phyloP scores from a whole-genome alignment of 1,139 yeast genomes.

The Yamadazyma siamensis region DNA sequence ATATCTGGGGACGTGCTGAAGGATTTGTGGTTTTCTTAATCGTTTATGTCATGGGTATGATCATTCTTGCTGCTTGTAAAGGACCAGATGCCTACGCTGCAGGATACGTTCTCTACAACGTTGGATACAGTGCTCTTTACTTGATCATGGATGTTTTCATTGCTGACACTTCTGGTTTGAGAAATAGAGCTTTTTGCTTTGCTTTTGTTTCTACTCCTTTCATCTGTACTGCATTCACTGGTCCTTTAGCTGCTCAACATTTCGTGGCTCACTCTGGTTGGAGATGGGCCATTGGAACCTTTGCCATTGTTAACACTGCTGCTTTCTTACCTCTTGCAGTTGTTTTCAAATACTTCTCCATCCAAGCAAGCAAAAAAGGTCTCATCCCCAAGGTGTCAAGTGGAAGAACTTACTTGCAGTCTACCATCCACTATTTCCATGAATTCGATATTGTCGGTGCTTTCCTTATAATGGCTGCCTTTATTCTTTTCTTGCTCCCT shows the following conservation, averaged over 20 bases:
- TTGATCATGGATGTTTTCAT: constrained; percentile 6
- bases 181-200: constrained; percentile 15
- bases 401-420: constrained; percentile 5
- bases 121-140: constrained; percentile 4
- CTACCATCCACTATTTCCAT: constrained; percentile 4
- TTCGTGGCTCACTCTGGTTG: constrained; percentile 3
- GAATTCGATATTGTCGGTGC: constrained; percentile 6
- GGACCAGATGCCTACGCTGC: constrained; percentile 7
- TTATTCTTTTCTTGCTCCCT: constrained; percentile 6
- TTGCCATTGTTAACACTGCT: constrained; percentile 5
- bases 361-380: constrained; percentile 4
- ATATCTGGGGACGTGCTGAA: constrained; percentile 37
- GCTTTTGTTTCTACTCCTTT: constrained; percentile 21
- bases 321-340: constrained; percentile 3
- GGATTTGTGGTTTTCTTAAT: constrained; percentile 10
- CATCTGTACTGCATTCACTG: constrained; percentile 8
- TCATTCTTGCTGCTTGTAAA: constrained; percentile 4
- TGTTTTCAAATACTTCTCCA: constrained; percentile 4
- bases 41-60: constrained; percentile 5
- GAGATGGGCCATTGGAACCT: constrained; percentile 8
- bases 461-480: constrained; percentile 7
- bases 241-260: constrained; percentile 6
- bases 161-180: constrained; percentile 6
- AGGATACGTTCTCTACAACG: constrained; percentile 4
- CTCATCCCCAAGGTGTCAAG: constrained; percentile 2